These are phyloP conservation scores for Tricladium varicosporioides DNA, from an alignment of 2,329 filamentous ascomycete genomes.

Conservation along the genomic window DNA sequence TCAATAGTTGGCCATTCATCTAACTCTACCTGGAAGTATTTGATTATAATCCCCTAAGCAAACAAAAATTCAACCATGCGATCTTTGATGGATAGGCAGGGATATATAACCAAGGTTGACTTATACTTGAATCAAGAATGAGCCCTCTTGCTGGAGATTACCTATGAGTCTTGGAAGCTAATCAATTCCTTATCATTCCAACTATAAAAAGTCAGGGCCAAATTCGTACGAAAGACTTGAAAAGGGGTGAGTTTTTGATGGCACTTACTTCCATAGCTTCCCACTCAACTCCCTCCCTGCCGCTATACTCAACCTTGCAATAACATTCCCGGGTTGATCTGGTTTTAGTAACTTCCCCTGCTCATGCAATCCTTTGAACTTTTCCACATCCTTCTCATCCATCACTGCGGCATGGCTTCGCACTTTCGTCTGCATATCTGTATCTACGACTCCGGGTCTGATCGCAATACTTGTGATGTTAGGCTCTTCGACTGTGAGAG, in stretches of 20 bases:
- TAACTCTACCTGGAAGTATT: no score
- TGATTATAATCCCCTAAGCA: no score
- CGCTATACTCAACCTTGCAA: conserved; percentile 71
- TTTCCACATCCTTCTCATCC: conserved; percentile 54
- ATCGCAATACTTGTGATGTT: conserved; percentile 71
- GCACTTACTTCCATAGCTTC: conserved; percentile 68
- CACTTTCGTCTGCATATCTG: conserved; percentile 84
- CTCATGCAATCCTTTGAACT: conserved; percentile 69
- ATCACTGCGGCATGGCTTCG: conserved; percentile 65
- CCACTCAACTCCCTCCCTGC: conserved; percentile 70
- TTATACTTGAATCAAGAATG: no score
- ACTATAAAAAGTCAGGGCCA: conserved; percentile 37
- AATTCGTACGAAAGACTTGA: neutral
- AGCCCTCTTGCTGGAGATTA: no score
- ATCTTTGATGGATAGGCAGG: no score
- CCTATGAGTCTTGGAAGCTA: no score
- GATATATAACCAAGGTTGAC: no score
- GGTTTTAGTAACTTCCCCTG: conserved; percentile 73
- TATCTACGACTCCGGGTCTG: conserved; percentile 80
- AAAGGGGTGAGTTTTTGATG: no score
- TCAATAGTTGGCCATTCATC: no score
- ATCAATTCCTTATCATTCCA: conserved; percentile 46
- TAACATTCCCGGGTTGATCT: conserved; percentile 81
- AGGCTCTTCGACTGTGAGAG: conserved; percentile 74
- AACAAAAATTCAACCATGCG: no score